phyloP scores from a whole-genome alignment of 2,329 filamentous ascomycete genomes.

The Trichophyton mentagrophytes region DNA sequence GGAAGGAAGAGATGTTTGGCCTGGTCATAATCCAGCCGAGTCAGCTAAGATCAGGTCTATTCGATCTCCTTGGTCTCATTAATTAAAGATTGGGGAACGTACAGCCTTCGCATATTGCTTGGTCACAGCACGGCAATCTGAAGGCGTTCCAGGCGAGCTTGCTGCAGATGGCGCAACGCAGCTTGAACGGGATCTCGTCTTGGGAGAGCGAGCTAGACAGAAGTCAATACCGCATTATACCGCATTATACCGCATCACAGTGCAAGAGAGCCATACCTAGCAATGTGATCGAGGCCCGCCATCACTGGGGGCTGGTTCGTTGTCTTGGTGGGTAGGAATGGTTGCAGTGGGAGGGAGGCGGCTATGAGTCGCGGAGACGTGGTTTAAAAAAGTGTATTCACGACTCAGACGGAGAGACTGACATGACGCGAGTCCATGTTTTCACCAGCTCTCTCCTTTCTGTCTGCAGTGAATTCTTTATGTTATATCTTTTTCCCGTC shows the following conservation, averaged over 20 bases:
- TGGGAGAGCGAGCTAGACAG: conserved; percentile 54
- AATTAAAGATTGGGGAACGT: conserved; percentile 25
- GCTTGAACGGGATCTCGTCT: conserved; percentile 87
- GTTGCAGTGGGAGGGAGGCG: not conserved
- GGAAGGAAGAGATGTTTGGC: conserved; percentile 61
- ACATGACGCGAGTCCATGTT: not conserved
- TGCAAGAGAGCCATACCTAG: conserved; percentile 21
- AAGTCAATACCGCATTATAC: conserved; percentile 1
- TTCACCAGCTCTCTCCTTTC: not conserved
- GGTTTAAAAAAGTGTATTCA: not conserved
- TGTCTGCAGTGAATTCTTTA: not conserved
- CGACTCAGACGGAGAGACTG: not conserved
- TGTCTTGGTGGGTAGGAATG: not conserved
- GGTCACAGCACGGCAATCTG: conserved; percentile 86
- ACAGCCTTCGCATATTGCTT: conserved; percentile 87
- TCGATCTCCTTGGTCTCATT: not conserved
- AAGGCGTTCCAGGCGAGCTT: conserved; percentile 83
- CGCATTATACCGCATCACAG: not conserved
- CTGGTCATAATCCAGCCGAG: conserved; percentile 29
- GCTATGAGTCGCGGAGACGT: not conserved
- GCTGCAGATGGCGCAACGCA: conserved; percentile 88
- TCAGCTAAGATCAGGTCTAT: conserved; percentile 10
- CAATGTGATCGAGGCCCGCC: conserved; percentile 32
- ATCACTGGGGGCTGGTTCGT: conserved; percentile 14
- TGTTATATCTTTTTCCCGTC: not conserved